phyloP scores from a whole-genome alignment of 2,329 filamentous ascomycete species.

The Fusarium pseudoanthophilum region DNA sequence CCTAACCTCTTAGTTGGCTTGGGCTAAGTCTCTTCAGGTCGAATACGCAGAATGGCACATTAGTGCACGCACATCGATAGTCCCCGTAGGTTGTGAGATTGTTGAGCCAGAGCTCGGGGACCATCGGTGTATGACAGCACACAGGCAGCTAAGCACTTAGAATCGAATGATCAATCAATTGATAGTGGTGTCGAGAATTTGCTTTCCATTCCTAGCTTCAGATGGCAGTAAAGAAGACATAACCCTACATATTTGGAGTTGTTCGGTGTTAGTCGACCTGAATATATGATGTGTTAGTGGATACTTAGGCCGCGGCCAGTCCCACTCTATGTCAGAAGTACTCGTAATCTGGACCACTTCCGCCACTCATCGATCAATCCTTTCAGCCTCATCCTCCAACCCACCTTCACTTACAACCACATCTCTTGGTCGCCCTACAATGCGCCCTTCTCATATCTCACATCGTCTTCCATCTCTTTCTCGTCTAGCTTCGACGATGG shows the following conservation, averaged over 20 bases:
- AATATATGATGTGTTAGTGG: not conserved
- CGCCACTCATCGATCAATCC: slow-evolving; percentile 20
- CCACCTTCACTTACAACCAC: slow-evolving; percentile 4
- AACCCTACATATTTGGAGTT: not conserved
- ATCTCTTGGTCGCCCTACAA: slow-evolving; percentile 4
- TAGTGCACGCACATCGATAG: not conserved
- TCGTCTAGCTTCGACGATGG: slow-evolving; percentile 39
- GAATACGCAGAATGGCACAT: not conserved
- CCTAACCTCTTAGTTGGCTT: not conserved
- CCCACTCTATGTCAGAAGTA: slow-evolving; percentile 1
- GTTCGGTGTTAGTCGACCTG: not conserved
- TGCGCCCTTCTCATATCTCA: slow-evolving; percentile 22
- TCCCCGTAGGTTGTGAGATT: not conserved
- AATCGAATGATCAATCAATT: not conserved
- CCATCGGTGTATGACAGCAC: not conserved
- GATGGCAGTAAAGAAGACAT: not conserved
- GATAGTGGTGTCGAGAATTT: too few relatives aligned
- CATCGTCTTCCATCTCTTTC: slow-evolving; percentile 17
- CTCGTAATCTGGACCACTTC: slow-evolving; percentile 18
- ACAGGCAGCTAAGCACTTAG: not conserved
- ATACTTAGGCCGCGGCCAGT: not conserved
- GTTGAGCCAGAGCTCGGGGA: not conserved
- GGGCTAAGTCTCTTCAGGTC: not conserved
- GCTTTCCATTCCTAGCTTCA: not conserved
- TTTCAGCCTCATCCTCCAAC: slow-evolving; percentile 16